A percentile compares a stretch with the other conserved stretches of the same genome.
These are phyloP conservation scores for Boletus sp. DNA, from an alignment of 1,284 basidiomycete species.

Conservation along the genomic window DNA sequence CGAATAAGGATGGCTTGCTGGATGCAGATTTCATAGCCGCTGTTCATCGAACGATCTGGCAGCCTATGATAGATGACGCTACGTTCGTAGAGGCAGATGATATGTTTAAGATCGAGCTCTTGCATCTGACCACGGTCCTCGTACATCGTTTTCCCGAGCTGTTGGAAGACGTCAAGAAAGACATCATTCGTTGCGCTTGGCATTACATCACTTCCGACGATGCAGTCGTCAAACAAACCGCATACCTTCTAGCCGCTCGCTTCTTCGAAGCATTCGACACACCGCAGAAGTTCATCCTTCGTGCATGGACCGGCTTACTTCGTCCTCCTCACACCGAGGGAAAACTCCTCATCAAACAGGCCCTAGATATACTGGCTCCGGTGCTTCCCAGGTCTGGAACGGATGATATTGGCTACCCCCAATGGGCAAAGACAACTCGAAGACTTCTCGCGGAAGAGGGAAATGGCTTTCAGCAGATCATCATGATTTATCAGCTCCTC, in stretches of 20 bases:
- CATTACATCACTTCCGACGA: constrained; percentile 84
- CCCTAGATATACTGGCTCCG: constrained; percentile 88
- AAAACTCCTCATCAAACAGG: constrained; percentile 79
- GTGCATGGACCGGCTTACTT: constrained; percentile 94
- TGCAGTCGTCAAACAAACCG: constrained; percentile 90
- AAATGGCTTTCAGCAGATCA: constrained; percentile 75
- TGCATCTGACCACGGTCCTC: constrained; percentile 88
- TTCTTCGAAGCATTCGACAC: constrained; percentile 92
- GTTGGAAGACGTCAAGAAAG: constrained; percentile 82
- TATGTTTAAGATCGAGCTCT: constrained; percentile 84
- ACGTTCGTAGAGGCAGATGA: constrained; percentile 69
- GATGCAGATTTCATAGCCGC: constrained; percentile 67
- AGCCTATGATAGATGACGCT: constrained; percentile 60
- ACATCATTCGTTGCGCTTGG: constrained; percentile 96
- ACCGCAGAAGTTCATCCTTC: constrained; percentile 89
- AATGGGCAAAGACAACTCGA: constrained; percentile 90
- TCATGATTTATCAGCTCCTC: constrained; percentile 89
- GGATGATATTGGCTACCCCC: constrained; percentile 61
- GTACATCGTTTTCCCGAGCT: constrained; percentile 81
- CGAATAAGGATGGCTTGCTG: constrained; percentile 56
- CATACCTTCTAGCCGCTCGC: constrained; percentile 89
- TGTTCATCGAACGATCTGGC: constrained; percentile 79
- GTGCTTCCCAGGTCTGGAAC: constrained; percentile 65
- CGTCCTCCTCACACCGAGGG: constrained; percentile 81
- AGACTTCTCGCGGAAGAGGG: constrained; percentile 90